Base-by-base conservation (phyloP, 202 grass and related monocot species). In the Schoenoplectus tabernaemontani region DNA sequence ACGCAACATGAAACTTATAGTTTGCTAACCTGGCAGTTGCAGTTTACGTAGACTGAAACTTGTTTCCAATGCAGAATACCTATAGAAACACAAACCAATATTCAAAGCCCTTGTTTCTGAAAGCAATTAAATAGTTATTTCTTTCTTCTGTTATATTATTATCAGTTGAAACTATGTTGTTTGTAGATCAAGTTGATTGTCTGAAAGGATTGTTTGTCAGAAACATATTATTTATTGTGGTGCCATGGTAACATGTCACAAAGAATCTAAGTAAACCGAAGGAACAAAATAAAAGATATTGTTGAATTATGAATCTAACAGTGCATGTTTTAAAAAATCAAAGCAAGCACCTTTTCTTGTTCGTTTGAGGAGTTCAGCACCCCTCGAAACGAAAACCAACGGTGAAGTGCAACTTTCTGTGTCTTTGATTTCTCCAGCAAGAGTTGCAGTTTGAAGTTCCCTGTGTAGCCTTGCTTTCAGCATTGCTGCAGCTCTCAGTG, bases 21-120 rank as follows among this genome's bases (percentile, higher is more conserved):
- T n/a, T 56, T 28, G 43, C 41, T 20, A 84, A 96, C 92, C 90
- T 97, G 83, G 79, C 89, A 86, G 48, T 38, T 90, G 73, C 85
- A 75, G 80, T 94, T 91, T 59, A 92, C 86, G 65, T 87, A 92
- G 1, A 84, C 74, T 20, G 84, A 87, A 64, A 97, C 94, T n/a
- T 92, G 89, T 73, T 97, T 97, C 94, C 94, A 97, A 33, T 97
- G 91, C 64, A 97, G 94, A 77, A 90, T 78, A 11, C 92, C 92
- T 95, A 87, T 19, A 76, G 78, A 32, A 82, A 67, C 37, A 66
- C 26, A 23, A 77, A 73, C 33, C 63, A 20, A 39, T 39, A 65
- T 65, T 38, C 34, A 37, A 38, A 65, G 9, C 0, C 22, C 3
- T 39, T 38, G 15, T 65, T 36, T 39, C 16, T 7, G 39, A n/a